Evolutionary conservation across 495 filamentous ascomycete species (phyloP).

Genomic region (Aspergillus wentii): DNA sequence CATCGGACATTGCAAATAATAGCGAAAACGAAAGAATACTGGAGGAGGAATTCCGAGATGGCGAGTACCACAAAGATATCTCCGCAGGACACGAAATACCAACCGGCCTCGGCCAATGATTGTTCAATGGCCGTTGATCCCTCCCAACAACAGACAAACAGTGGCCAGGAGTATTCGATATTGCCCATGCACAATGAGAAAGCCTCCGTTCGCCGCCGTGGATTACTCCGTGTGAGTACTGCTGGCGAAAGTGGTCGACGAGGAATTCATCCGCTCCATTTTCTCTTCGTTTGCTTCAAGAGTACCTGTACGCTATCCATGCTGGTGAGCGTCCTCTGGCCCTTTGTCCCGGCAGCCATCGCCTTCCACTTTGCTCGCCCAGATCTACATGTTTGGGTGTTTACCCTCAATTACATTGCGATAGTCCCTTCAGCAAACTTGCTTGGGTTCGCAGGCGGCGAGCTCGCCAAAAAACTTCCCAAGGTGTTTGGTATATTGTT

Average conservation of each 20-base stretch:
- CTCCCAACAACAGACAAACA: conserved; percentile 11
- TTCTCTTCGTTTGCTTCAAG: conserved; percentile 55
- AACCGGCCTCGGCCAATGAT: too few relatives aligned
- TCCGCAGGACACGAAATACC: too few relatives aligned
- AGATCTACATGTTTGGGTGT: conserved; percentile 59
- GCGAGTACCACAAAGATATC: too few relatives aligned
- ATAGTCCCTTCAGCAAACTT: conserved; percentile 90
- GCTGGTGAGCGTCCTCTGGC: conserved; percentile 69
- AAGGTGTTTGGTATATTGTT: conserved; percentile 72
- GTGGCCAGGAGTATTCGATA: conserved; percentile 11
- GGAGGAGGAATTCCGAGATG: too few relatives aligned
- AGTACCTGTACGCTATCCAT: conserved; percentile 53
- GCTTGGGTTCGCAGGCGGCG: conserved; percentile 78
- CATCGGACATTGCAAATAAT: too few relatives aligned
- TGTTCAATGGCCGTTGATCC: not conserved
- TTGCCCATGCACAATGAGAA: conserved; percentile 26
- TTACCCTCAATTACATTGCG: conserved; percentile 67
- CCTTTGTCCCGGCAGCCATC: conserved; percentile 65
- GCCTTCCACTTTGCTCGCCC: conserved; percentile 57
- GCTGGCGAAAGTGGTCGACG: conserved; percentile 62
- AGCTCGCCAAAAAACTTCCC: conserved; percentile 73
- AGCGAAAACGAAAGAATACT: too few relatives aligned
- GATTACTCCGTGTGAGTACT: conserved; percentile 44
- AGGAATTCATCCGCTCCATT: conserved; percentile 56
- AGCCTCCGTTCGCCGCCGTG: conserved; percentile 11